Evolutionary conservation across 352 stramenopile genomes (phyloP).

Genomic region (Phytophthora vignae): DNA sequence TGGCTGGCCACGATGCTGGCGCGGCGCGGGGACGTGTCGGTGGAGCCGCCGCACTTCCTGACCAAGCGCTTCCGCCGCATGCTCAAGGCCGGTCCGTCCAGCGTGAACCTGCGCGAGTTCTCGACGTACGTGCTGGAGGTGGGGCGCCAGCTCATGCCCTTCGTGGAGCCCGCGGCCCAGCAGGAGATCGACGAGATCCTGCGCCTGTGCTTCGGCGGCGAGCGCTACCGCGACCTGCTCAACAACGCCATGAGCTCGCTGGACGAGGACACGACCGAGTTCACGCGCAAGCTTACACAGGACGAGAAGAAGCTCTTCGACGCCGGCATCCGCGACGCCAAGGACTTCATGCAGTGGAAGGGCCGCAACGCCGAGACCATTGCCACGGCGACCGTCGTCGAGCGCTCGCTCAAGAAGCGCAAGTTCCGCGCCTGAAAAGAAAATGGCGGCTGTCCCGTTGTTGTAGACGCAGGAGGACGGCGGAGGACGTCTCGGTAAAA

Average conservation of each 20-base stretch:
- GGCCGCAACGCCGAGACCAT: slow-evolving; percentile 76
- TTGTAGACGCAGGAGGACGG: not conserved
- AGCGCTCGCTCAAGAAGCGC: slow-evolving; percentile 69
- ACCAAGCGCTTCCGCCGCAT: slow-evolving; percentile 80
- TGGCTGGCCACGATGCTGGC: slow-evolving; percentile 76
- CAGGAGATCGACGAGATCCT: slow-evolving; percentile 83
- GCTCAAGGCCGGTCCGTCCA: slow-evolving; percentile 79
- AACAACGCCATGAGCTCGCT: slow-evolving; percentile 89
- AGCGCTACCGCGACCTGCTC: slow-evolving; percentile 79
- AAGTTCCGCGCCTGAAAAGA: slow-evolving; percentile 41
- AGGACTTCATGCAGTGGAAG: slow-evolving; percentile 85
- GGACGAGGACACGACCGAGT: slow-evolving; percentile 87
- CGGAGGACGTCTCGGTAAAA: slow-evolving; percentile 6
- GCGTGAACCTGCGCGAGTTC: slow-evolving; percentile 82
- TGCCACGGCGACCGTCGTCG: slow-evolving; percentile 56
- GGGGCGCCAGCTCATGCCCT: slow-evolving; percentile 61
- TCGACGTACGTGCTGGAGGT: slow-evolving; percentile 80
- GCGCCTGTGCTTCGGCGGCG: slow-evolving; percentile 74
- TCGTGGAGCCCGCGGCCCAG: slow-evolving; percentile 54
- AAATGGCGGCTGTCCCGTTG: not conserved
- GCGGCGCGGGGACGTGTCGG: slow-evolving; percentile 55
- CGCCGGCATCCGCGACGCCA: slow-evolving; percentile 66
- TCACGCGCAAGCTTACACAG: slow-evolving; percentile 76
- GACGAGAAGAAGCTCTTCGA: slow-evolving; percentile 78
- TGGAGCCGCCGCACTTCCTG: slow-evolving; percentile 72